Evolutionary conservation across 1,139 yeast species (phyloP).

Genomic region (Lodderomyces margitis): DNA sequence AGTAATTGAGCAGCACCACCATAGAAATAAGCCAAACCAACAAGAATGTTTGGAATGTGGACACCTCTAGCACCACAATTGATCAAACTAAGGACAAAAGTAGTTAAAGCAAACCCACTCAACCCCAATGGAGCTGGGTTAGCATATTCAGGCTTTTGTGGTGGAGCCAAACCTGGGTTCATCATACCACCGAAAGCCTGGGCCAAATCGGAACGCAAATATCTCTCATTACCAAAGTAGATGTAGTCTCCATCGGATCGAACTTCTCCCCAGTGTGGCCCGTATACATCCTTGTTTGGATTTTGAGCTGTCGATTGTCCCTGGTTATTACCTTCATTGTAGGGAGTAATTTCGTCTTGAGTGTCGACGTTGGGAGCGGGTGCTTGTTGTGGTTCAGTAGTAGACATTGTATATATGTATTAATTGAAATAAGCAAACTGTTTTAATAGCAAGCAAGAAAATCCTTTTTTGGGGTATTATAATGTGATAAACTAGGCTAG

Average conservation of each 20-base stretch:
- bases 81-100: conserved; percentile 71
- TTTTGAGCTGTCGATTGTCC: not conserved
- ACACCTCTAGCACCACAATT: conserved; percentile 39
- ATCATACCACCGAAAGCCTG: conserved; percentile 75
- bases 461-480: too few relatives aligned
- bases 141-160: conserved; percentile 71
- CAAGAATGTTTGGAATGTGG: conserved; percentile 32
- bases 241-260: conserved; percentile 55
- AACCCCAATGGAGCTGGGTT: conserved; percentile 90
- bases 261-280: conserved; percentile 13
- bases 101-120: conserved; percentile 79
- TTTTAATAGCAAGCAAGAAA: not conserved
- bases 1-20: conserved; percentile 75
- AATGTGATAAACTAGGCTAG: too few relatives aligned
- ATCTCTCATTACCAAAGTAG: conserved; percentile 70
- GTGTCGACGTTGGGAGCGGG: not conserved
- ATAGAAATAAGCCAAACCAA: conserved; percentile 78
- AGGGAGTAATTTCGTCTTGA: conserved; percentile 1
- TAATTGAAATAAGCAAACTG: not conserved
- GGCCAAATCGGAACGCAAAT: conserved; percentile 57
- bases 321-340: not conserved
- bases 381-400: too few relatives aligned
- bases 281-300: not conserved
- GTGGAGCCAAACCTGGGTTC: conserved; percentile 62
- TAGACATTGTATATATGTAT: not conserved